Evolutionary conservation across 2,329 filamentous ascomycete genomes (phyloP), one percentile per base, ranked within the genome.

Genomic region (Aspergillus brasiliensis): DNA sequence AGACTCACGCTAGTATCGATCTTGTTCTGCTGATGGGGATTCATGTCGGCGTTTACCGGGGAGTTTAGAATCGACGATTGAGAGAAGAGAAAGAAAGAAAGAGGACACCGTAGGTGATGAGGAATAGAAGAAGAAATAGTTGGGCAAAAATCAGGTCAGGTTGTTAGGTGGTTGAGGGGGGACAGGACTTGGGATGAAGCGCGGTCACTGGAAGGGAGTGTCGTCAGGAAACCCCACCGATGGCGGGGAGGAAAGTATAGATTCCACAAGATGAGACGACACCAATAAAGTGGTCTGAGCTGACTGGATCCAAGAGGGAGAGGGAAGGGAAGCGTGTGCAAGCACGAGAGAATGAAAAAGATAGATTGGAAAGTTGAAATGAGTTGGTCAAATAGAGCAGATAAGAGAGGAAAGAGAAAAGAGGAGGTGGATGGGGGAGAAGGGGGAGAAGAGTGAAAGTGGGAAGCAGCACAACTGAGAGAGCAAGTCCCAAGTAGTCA

Each of bases 21-120:
- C 84, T 99, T 98, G 85, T 97, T 97, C 86, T 96, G 93, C 84
- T 97, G 91, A 78, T 93, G 92, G 70, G 94, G 94, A 78, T 97
- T 97, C 92, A 98, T 96, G 67, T 70, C 83, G 78, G 62, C 53
- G n/a, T 46, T n/a, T n/a, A 40, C 17, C 34, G 37, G 10, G 5
- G 5, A 31, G 11, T 2, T 44, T n/a, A 5, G n/a, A 17, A 21
- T 28, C 8, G 51, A 31, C 15, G 31, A 42, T 54, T 31, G n/a
- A 52, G 2, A 25, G 19, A 17, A 44, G 40, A 31, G 19, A 21
- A 19, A 31, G 23, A 40, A 25, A 28, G 55, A 21, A 51, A 7
- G 44, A 53, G 46, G 17, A 17, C 8, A 38, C 13, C 15, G n/a
- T 46, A 27, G 21, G 28, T 54, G 40, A 49, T 53, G 55, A 31